A percentile compares a stretch with the other conserved stretches of the same genome.
Evolutionary conservation across 371 early-diverging fungal genomes (phyloP).

Genomic region (Batkoa obscura): DNA sequence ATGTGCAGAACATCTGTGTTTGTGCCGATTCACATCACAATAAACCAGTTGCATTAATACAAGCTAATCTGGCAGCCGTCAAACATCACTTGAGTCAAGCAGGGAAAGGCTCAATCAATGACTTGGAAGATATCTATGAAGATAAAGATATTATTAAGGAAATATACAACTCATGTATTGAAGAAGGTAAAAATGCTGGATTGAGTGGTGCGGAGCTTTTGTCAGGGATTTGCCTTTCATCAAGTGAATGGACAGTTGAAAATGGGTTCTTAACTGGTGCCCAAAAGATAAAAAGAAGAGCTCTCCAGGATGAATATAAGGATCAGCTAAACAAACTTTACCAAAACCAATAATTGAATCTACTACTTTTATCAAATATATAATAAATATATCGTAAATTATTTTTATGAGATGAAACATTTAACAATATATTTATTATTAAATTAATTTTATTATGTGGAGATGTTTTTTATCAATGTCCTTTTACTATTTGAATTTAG

Average conservation of each 20-base stretch:
- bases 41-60: slow-evolving; percentile 38
- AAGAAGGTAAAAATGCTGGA: slow-evolving; percentile 27
- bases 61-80: slow-evolving; percentile 16
- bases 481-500: no score
- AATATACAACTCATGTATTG: slow-evolving; percentile 21
- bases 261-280: slow-evolving; percentile 76
- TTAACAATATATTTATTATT: no score
- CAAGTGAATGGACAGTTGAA: slow-evolving; percentile 76
- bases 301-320: slow-evolving; percentile 38
- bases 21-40: slow-evolving; percentile 53
- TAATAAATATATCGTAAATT: no score
- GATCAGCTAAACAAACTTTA: slow-evolving; percentile 25
- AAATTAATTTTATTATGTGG: no score
- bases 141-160: slow-evolving; percentile 18
- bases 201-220: slow-evolving; percentile 59
- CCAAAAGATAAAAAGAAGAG: slow-evolving; percentile 75
- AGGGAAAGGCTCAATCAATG: slow-evolving; percentile 7
- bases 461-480: no score
- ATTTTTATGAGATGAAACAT: no score
- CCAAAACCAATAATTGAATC: no score
- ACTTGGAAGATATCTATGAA: slow-evolving; percentile 23
- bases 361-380: no score
- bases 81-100: slow-evolving; percentile 15
- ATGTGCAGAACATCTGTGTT: slow-evolving; percentile 67
- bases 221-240: slow-evolving; percentile 37